These are phyloP conservation scores for Ambispora gerdemannii DNA, from an alignment of 192 early-diverging fungal genomes.

Conservation along the genomic window DNA sequence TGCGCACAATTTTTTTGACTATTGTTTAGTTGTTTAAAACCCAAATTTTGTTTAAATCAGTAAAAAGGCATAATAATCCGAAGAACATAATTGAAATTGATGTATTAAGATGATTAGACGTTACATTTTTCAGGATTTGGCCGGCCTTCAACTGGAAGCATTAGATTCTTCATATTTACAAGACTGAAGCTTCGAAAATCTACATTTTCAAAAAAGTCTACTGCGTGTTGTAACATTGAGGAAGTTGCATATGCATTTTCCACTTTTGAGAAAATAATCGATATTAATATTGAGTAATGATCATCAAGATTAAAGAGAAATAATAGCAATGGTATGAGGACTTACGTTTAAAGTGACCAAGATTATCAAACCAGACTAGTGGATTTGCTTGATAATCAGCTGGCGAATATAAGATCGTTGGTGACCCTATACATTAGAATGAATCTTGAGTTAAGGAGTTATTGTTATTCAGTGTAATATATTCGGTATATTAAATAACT, in stretches of 20 bases:
- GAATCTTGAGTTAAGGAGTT: too few species aligned
- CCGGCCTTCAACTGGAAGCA: conserved; percentile 55
- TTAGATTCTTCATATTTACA: conserved; percentile 57
- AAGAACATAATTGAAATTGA: too few species aligned
- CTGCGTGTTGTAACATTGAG: conserved; percentile 58
- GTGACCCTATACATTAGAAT: conserved; percentile 38
- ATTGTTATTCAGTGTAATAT: too few species aligned
- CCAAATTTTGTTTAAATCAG: too few species aligned
- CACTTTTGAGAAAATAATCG: too few species aligned
- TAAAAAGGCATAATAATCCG: too few species aligned
- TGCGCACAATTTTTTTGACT: conserved; percentile 55
- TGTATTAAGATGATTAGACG: too few species aligned
- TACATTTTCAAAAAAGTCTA: conserved; percentile 32
- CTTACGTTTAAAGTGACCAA: conserved; percentile 41
- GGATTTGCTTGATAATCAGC: conserved; percentile 37
- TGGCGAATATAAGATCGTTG: conserved; percentile 35
- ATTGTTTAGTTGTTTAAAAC: too few species aligned
- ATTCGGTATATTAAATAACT: neutral
- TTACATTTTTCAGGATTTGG: conserved; percentile 45
- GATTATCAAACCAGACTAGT: conserved; percentile 37
- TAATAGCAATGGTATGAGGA: neutral
- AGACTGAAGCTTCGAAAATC: conserved; percentile 50
- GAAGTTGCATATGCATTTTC: conserved; percentile 67
- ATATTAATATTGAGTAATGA: neutral
- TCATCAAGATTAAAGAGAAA: neutral